Evolutionary conservation across 2,329 filamentous ascomycete genomes (phyloP).

Genomic region (Magnaporthiopsis poae): DNA sequence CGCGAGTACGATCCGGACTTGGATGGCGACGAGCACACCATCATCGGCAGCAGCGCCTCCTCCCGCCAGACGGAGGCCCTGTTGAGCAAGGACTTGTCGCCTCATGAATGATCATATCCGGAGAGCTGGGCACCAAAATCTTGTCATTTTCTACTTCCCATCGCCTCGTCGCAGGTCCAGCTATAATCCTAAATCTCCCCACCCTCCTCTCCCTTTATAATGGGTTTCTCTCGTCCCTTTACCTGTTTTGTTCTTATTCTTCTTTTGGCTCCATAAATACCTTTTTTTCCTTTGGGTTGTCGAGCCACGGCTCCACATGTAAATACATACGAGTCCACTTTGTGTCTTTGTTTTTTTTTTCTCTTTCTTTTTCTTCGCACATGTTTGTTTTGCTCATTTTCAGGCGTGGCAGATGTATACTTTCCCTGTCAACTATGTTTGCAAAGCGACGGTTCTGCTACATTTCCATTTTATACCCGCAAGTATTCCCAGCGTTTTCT

Average conservation of each 20-base stretch:
- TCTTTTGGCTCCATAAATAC: not conserved
- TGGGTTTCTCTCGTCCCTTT: not conserved
- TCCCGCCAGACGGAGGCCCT: conserved; percentile 16
- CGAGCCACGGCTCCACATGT: not conserved
- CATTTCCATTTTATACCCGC: not conserved
- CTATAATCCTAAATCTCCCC: not conserved
- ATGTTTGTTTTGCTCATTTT: not conserved
- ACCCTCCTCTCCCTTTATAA: not conserved
- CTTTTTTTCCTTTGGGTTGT: not conserved
- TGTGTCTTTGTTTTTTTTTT: not conserved
- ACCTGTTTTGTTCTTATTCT: not conserved
- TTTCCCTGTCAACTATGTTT: not conserved
- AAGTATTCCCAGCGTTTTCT: not conserved
- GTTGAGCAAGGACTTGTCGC: conserved; percentile 25
- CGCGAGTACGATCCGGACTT: conserved; percentile 33
- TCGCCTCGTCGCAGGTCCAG: not conserved
- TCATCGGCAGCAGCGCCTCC: conserved; percentile 27
- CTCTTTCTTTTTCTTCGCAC: not conserved
- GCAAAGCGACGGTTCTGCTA: not conserved
- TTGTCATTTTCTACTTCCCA: not conserved
- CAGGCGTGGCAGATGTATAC: not conserved
- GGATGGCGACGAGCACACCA: conserved; percentile 33
- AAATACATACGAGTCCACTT: not conserved
- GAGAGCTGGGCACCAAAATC: not conserved
- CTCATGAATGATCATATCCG: conserved; percentile 17